A percentile compares a stretch with the other conserved stretches of the same genome.
These are phyloP conservation scores for Ramalina peruviana DNA, from an alignment of 495 filamentous ascomycete genomes.

Conservation along the genomic window DNA sequence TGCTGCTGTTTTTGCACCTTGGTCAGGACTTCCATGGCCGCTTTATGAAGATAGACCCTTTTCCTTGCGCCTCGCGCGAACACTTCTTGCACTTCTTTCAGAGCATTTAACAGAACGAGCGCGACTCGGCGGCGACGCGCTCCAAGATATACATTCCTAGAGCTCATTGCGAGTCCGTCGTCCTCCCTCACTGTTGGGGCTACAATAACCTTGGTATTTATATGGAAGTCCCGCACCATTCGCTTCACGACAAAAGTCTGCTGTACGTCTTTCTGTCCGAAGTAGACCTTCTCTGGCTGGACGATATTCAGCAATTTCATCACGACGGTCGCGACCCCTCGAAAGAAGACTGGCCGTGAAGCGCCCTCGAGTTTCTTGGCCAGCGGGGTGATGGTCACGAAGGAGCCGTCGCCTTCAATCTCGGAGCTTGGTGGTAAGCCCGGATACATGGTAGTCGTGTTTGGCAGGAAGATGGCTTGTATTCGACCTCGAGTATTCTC, in stretches of 20 bases:
- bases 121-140: slow-evolving; percentile 55
- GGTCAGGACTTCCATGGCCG: slow-evolving; percentile 41
- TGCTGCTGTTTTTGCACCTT: slow-evolving; percentile 45
- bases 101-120: slow-evolving; percentile 49
- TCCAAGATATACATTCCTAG: slow-evolving; percentile 86
- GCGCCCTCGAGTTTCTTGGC: slow-evolving; percentile 67
- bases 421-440: slow-evolving; percentile 69
- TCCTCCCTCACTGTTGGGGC: slow-evolving; percentile 59
- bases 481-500: slow-evolving; percentile 49
- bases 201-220: slow-evolving; percentile 63
- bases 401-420: slow-evolving; percentile 62
- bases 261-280: slow-evolving; percentile 96
- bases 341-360: slow-evolving; percentile 86
- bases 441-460: slow-evolving; percentile 76
- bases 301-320: slow-evolving; percentile 96
- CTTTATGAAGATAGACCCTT: slow-evolving; percentile 51
- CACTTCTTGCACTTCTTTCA: slow-evolving; percentile 54
- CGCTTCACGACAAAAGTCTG: slow-evolving; percentile 82
- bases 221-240: slow-evolving; percentile 75
- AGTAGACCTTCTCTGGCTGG: slow-evolving; percentile 77
- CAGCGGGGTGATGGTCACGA: slow-evolving; percentile 85
- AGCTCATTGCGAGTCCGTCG: slow-evolving; percentile 88
- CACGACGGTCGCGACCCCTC: slow-evolving; percentile 90
- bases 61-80: slow-evolving; percentile 44
- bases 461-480: slow-evolving; percentile 73